phyloP scores from a whole-genome alignment of 371 early-diverging fungal species.

The Circinella umbellata region DNA sequence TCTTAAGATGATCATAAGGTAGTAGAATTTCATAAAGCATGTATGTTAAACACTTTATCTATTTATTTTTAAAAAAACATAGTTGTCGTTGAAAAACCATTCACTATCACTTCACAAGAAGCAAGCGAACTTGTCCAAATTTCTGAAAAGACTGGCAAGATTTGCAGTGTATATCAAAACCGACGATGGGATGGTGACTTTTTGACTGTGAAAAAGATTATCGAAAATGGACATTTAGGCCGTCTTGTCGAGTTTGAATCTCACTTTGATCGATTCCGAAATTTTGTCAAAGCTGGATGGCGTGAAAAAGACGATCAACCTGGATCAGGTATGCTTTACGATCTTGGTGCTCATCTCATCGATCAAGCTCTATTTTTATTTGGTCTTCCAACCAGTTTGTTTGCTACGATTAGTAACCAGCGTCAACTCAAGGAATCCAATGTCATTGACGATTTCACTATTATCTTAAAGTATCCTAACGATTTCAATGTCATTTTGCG shows the following conservation, averaged over 20 bases:
- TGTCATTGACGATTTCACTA: conserved; percentile 68
- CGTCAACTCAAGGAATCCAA: conserved; percentile 62
- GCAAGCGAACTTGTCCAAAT: conserved; percentile 60
- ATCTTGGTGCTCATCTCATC: conserved; percentile 78
- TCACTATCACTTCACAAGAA: conserved; percentile 66
- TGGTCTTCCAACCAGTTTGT: conserved; percentile 71
- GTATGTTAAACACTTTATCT: not conserved
- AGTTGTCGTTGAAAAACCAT: conserved; percentile 83
- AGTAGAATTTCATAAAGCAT: not conserved
- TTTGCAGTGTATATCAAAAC: conserved; percentile 81
- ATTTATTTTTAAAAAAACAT: not conserved
- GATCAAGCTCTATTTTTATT: conserved; percentile 77
- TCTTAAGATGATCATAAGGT: too few relatives aligned
- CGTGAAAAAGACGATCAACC: conserved; percentile 67
- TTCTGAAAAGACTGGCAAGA: conserved; percentile 58
- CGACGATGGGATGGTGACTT: conserved; percentile 87
- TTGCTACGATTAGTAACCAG: conserved; percentile 69
- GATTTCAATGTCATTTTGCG: conserved; percentile 66
- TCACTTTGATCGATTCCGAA: conserved; percentile 79
- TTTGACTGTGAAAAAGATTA: conserved; percentile 68
- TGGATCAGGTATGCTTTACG: conserved; percentile 77
- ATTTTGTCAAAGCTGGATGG: conserved; percentile 76
- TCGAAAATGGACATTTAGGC: conserved; percentile 60
- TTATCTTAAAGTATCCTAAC: conserved; percentile 65
- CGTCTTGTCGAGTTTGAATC: conserved; percentile 75